phyloP scores from a whole-genome alignment of 1,284 basidiomycete genomes.

The Apiotrichum domesticum region DNA sequence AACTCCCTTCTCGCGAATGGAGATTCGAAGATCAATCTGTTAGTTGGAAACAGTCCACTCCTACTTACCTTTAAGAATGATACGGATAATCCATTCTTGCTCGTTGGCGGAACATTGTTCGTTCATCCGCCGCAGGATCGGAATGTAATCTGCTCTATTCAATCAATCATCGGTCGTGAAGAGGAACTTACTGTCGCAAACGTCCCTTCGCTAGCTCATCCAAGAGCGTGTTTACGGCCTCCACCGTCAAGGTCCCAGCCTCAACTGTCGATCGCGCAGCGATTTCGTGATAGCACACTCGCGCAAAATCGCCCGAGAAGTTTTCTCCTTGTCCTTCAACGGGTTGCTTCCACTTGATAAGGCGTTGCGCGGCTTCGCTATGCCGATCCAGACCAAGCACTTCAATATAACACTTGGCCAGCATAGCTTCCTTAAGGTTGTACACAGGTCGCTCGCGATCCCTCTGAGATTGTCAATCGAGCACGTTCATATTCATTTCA shows the following conservation, averaged over 20 bases:
- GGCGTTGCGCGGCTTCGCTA: slow-evolving; percentile 68
- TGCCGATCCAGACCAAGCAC: slow-evolving; percentile 71
- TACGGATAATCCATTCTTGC: slow-evolving; percentile 84
- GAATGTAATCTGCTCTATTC: slow-evolving; percentile 67
- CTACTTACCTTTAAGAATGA: slow-evolving; percentile 70
- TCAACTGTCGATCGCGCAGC: slow-evolving; percentile 75
- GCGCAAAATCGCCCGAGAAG: slow-evolving; percentile 71
- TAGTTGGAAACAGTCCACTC: background rate
- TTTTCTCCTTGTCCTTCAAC: slow-evolving; percentile 27
- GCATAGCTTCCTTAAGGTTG: slow-evolving; percentile 81
- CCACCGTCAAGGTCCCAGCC: slow-evolving; percentile 65
- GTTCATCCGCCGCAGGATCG: slow-evolving; percentile 67
- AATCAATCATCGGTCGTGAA: background rate
- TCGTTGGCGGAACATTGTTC: slow-evolving; percentile 71
- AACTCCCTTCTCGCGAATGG: slow-evolving; percentile 66
- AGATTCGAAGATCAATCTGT: slow-evolving; percentile 47
- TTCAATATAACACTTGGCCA: slow-evolving; percentile 83
- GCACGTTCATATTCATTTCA: too few relatives aligned
- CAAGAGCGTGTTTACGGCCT: slow-evolving; percentile 70
- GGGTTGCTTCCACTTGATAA: slow-evolving; percentile 87
- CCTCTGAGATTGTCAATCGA: slow-evolving; percentile 54
- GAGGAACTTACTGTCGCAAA: slow-evolving; percentile 26
- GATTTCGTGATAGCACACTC: slow-evolving; percentile 76
- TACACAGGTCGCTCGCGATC: slow-evolving; percentile 84
- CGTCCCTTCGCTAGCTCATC: slow-evolving; percentile 56